Base-by-base conservation (phyloP, 2,329 filamentous ascomycete genomes). In the Xylariaceae sp. region DNA sequence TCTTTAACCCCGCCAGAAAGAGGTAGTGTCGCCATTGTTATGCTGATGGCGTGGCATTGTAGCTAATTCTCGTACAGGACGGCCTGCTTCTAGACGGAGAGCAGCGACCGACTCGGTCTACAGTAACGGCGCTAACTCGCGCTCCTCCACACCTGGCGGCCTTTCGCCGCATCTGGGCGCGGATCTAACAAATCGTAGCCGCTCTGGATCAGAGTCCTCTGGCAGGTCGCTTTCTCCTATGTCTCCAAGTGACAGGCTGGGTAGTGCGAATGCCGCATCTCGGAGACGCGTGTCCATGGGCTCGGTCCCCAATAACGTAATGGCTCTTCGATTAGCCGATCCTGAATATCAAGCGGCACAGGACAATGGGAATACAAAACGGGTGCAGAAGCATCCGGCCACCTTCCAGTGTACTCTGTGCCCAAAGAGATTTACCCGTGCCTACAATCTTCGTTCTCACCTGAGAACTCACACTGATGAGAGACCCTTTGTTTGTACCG, bases 401-500 rank as follows among this genome's bases (percentile, higher is more conserved):
- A 99, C 91, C 0, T 99, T 97, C 71, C 91, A 97, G 65, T 99
- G 94, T 68, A 88, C 73, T 10, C 75, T 97, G 9, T 99, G 94
- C 61, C 91, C 94, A 0, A 99, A 99, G 70, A 84, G 90, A 14
- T 99, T 99, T 65, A 99, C 94, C 0, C 82, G 94, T 49, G 94
- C 94, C 0, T 99, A 99, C 72, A 99, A 99, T 64, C 74, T 99
- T 47, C 88, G 94, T 12, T 97, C 92, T 39, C 94, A 99, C 72
- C 71, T 97, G 52, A 87, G 94, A 42, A 99, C 94, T 0, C 94
- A 99, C 66, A 99, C 94, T 0, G 94, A 99, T 63, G 94, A 99
- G 74, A 82, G 94, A 42, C 94, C 94, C 0, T 99, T 97, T 63
- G 92, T 97, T 2, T 99, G 94, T 66, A 96, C 89, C 0, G 90